Percentiles rank a stretch among this genome's conserved stretches.
phyloP scores from a whole-genome alignment of 192 early-diverging fungal genomes.

The Blastocladiella britannica region DNA sequence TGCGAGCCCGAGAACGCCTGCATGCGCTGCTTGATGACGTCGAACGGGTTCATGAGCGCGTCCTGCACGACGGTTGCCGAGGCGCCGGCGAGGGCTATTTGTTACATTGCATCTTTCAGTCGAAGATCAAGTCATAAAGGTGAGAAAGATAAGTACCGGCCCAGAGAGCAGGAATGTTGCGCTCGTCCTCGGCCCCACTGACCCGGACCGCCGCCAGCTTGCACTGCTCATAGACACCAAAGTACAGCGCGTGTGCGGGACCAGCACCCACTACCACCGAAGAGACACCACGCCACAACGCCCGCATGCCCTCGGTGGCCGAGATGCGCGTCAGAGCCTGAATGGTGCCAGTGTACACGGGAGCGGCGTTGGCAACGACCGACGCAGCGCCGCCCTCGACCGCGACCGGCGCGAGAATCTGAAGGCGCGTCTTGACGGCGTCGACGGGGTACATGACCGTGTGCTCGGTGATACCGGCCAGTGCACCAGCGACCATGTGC shows the following conservation, averaged over 20 bases:
- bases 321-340: constrained; percentile 48
- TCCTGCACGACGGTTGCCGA: constrained; percentile 73
- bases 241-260: constrained; percentile 87
- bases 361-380: background rate
- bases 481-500: constrained; percentile 75
- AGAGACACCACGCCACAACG: constrained; percentile 85
- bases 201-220: constrained; percentile 65
- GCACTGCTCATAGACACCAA: constrained; percentile 80
- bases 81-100: constrained; percentile 58
- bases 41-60: constrained; percentile 89
- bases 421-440: constrained; percentile 41
- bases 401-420: background rate
- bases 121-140: no score
- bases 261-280: constrained; percentile 84
- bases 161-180: no score
- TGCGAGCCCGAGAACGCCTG: constrained; percentile 49
- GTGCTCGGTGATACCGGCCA: constrained; percentile 96
- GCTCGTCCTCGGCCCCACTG: no score
- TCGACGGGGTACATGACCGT: constrained; percentile 88
- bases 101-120: no score
- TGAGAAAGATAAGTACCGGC: no score
- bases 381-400: background rate
- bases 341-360: constrained; percentile 44
- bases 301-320: constrained; percentile 48
- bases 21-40: constrained; percentile 91